Conservation (phyloP, 2,329 filamentous ascomycete species). For the Colletotrichum sp. region DNA sequence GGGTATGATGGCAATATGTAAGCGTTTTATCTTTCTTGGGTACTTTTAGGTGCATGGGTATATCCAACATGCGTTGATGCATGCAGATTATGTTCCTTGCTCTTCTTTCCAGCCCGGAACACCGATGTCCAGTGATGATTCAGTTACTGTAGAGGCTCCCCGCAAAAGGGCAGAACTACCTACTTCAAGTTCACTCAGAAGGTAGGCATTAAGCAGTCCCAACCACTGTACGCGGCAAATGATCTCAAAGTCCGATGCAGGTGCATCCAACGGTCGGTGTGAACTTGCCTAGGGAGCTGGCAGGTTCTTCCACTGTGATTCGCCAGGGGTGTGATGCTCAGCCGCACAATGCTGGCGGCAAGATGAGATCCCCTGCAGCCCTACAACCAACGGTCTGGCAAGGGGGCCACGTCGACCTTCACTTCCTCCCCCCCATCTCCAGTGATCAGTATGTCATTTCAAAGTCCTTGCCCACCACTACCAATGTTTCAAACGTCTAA, state of each 20-base stretch:
- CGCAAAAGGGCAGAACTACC: background rate
- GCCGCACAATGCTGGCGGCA: background rate
- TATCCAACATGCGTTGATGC: background rate
- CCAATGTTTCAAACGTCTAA: background rate
- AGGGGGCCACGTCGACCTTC: too few relatives aligned
- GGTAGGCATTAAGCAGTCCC: background rate
- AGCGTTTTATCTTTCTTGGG: background rate
- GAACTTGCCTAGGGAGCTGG: background rate
- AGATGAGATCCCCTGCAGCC: background rate
- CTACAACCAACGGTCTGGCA: too few relatives aligned
- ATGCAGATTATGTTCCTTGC: background rate
- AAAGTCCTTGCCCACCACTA: background rate
- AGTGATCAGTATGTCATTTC: background rate
- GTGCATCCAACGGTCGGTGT: background rate
- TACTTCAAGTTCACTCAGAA: background rate
- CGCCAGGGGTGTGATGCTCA: background rate
- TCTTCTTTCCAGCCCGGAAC: background rate
- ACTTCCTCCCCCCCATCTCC: too few relatives aligned
- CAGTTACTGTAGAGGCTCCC: background rate
- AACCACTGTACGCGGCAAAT: background rate
- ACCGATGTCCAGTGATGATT: background rate
- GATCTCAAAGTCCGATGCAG: background rate
- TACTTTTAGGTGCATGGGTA: background rate
- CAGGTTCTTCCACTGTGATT: background rate
- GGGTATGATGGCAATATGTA: background rate